Evolutionary conservation across 106 monocot genomes (phyloP), one percentile per base, ranked within the genome.

Genomic region (Dactylorhiza incarnata): DNA sequence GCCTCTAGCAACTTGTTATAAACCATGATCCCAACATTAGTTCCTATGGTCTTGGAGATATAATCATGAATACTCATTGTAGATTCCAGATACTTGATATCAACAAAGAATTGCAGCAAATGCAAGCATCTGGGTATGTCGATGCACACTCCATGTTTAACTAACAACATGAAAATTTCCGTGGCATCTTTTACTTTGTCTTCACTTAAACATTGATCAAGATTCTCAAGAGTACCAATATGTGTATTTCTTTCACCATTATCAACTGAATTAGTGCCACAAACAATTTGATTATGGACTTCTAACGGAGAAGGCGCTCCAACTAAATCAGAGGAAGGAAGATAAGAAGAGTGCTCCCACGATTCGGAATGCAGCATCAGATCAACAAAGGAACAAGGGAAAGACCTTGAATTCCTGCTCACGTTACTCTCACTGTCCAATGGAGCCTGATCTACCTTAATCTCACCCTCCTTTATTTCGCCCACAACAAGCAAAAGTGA

Each of bases 1-100:
- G 88, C 85, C 61, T 92, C 83, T 9, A 95, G 37, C 54, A 96
- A 84, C 79, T 86, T 89, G 74, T 96, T 96, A 71, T 89, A 59
- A 75, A 91, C 78, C 75, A 71, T 74, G 24, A 87, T 75, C 24
- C 81, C 87, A 77, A 80, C 68, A 77, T 82, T 73, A n/a, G n/a
- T n/a, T 50, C 80, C 75, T 25, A 11, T 9, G 48, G 51, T 67
- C 67, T 59, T 58, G 20, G 63, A 73, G 23, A 90, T 71, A 55
- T 86, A 78, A 53, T 75, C 71, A 76, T 93, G 90, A 48, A 96
- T 73, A 19, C 26, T 16, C 48, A 50, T 90, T 73, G 84, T 88
- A 75, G 90, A 81, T 45, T 93, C 85, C 4, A 87, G 71, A 75
- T 77, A 85, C 59, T 84, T 84, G n/a, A 71, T 76, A 14, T 91